Base-by-base conservation (phyloP, 495 filamentous ascomycete genomes). In the Terfezia claveryi region DNA sequence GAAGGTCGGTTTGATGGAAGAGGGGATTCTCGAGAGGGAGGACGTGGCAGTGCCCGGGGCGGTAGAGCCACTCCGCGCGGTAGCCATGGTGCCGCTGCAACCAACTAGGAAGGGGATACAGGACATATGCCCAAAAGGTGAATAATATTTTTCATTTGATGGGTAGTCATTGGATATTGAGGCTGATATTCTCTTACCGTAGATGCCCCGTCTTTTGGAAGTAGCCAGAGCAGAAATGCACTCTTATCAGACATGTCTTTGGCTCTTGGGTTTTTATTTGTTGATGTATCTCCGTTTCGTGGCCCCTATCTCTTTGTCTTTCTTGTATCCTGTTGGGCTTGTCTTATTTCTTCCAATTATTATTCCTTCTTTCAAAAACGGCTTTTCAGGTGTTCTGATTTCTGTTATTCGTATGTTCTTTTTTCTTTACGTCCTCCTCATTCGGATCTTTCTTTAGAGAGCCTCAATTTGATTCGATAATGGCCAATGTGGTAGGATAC, bases 1-100 rank as follows among this genome's bases (percentile, higher is more conserved):
- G 61, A 63, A 14, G 61, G 61, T 23, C 41, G 41, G 17, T 46
- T 46, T 3, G 50, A 49, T 8, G 59, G 54, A 50, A 50, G 38
- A 14, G 20, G 27, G 27, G 59, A 59, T 14, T 44, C 60, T 52
- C 53, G 61, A 27, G 50, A 57, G 10, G 36, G 49, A 4, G 10
- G 36, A 17, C 54, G 61, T 20, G 59, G 60, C 14, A 44, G 53
- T n/a, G 50, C 59, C 9, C 41, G 56, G 27, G 54, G 54, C 8
- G 51, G 37, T 37, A 56, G 38, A 32, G 27, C 27, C 27, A 5
- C 7, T 32, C 60, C 59, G 54, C 54, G 53, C 17, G 60, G 53
- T 53, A 37, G 54, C 6, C 6, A 11, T 51, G 50, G 50, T 27
- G 50, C 16, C 50, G 11, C 23, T 27, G 23, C 50, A 14, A 46